These are phyloP conservation scores for Tubosaeta sp. DNA, from an alignment of 768 basidiomycete species.

Conservation along the genomic window DNA sequence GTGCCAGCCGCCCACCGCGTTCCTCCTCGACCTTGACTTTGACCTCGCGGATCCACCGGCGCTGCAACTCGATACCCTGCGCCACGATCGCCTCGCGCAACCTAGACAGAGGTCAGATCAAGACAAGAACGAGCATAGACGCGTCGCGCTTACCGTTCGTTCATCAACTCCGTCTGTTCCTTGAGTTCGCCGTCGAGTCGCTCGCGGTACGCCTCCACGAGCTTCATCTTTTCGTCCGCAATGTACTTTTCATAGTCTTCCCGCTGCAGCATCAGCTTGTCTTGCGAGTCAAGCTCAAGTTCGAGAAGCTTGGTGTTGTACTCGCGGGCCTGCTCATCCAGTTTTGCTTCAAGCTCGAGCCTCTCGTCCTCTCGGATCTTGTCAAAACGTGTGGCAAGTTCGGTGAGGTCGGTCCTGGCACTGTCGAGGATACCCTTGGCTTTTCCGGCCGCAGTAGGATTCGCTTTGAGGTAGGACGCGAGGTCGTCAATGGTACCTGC, in stretches of 20 bases:
- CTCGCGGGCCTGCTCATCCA: conserved; percentile 83
- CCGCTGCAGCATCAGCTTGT: conserved; percentile 81
- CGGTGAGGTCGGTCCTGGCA: conserved; percentile 77
- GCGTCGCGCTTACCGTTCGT: conserved; percentile 69
- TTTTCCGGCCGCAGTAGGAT: conserved; percentile 61
- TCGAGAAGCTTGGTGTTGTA: conserved; percentile 79
- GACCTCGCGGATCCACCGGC: conserved; percentile 94
- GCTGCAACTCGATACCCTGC: conserved; percentile 96
- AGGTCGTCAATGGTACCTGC: conserved; percentile 92
- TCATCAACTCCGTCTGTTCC: conserved; percentile 88
- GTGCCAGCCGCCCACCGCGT: conserved; percentile 90
- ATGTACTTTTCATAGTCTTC: conserved; percentile 80
- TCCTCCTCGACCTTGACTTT: conserved; percentile 95
- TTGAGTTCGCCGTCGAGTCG: conserved; percentile 82
- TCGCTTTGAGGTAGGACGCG: conserved; percentile 73
- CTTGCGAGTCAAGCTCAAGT: conserved; percentile 80
- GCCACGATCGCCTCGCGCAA: conserved; percentile 92
- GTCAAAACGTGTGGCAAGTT: conserved; percentile 73
- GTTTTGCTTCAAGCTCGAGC: conserved; percentile 51
- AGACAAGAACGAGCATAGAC: not conserved
- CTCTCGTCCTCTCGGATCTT: conserved; percentile 78
- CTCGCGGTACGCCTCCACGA: conserved; percentile 77
- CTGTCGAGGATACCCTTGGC: conserved; percentile 72
- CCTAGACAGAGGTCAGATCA: conserved; percentile 42
- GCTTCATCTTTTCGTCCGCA: conserved; percentile 67